These are phyloP conservation scores for Penicillium sp. DNA, from an alignment of 2,329 filamentous ascomycete species.

Conservation along the genomic window DNA sequence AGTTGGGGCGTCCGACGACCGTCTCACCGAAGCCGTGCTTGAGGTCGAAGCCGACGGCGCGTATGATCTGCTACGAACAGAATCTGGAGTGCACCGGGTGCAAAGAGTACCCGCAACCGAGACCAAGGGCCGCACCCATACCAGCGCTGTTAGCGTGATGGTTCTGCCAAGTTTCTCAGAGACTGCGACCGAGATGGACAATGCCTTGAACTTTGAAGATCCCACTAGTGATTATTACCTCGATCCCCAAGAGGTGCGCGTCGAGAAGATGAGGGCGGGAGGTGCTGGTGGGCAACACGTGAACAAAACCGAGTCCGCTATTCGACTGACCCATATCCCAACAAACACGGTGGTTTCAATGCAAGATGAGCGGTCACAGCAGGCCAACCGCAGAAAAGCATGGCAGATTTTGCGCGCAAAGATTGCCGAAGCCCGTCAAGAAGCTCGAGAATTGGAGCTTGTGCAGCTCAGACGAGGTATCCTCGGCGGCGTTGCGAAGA, in stretches of 20 bases:
- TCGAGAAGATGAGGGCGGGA: constrained; percentile 87
- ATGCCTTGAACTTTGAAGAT: constrained; percentile 69
- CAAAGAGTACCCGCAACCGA: constrained; percentile 93
- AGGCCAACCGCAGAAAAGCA: constrained; percentile 82
- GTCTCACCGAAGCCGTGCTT: constrained; percentile 83
- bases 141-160: constrained; percentile 87
- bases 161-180: constrained; percentile 81
- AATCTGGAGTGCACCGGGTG: constrained; percentile 93
- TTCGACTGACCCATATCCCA: constrained; percentile 86
- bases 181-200: constrained; percentile 51
- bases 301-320: constrained; percentile 96
- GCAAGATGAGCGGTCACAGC: constrained; percentile 90
- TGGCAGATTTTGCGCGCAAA: constrained; percentile 83
- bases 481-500: constrained; percentile 72
- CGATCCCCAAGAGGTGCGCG: constrained; percentile 75
- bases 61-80: constrained; percentile 79
- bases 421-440: constrained; percentile 76
- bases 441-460: constrained; percentile 81
- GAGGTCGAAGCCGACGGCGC: constrained; percentile 76
- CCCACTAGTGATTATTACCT: constrained; percentile 92
- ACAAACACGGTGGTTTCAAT: constrained; percentile 86
- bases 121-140: constrained; percentile 87
- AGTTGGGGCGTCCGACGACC: constrained; percentile 63
- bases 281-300: constrained; percentile 97
- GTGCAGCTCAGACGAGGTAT: constrained; percentile 74